Base-by-base conservation (phyloP, 352 stramenopile genomes). In the Phytopythium mirpurense region DNA sequence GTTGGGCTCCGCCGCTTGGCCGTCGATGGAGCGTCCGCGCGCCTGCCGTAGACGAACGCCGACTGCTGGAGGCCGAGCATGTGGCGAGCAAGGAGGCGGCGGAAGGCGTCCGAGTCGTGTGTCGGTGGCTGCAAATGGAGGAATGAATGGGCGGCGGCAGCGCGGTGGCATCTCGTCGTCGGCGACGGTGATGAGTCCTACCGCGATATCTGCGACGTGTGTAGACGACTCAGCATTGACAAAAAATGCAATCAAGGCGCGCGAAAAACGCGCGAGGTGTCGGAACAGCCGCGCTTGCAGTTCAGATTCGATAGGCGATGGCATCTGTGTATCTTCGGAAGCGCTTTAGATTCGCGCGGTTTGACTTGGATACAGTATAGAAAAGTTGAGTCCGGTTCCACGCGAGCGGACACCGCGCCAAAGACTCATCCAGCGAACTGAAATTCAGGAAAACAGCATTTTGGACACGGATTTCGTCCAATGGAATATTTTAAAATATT, bases 1-100 rank as follows among this genome's bases (percentile, higher is more conserved):
- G 11, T 32, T 15, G 44, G 18, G 16, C 29, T 10, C 15, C 27
- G 44, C 18, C 18, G 29, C 31, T 40, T 52, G 45, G 12, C 19
- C 10, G 31, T 18, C 12, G 15, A 36, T 6, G n/a, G 14, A 8
- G 23, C n/a, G 27, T 37, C 45, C 18, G 16, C 18, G 2, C 45
- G 27, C 27, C 14, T 31, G 18, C 31, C 9, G 45, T 41, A 52
- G 45, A 52, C 45, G 18, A 52, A 19, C 31, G 27, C 31, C 12
- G 45, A 40, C 29, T 52, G 45, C 27, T 37, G 31, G 2, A 41
- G 45, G 5, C 45, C n/a, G 16, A 52, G 45, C 45, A 52, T 51
- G 4, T 12, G 29, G 29, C n/a, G n/a, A n/a, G n/a, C n/a, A n/a
- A n/a, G n/a, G n/a, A n/a, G n/a, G n/a, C n/a, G n/a, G n/a, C n/a